Evolutionary conservation across 352 stramenopile genomes (phyloP), one percentile per base, ranked within the genome.

Genomic region (Globisporangium spiculum): DNA sequence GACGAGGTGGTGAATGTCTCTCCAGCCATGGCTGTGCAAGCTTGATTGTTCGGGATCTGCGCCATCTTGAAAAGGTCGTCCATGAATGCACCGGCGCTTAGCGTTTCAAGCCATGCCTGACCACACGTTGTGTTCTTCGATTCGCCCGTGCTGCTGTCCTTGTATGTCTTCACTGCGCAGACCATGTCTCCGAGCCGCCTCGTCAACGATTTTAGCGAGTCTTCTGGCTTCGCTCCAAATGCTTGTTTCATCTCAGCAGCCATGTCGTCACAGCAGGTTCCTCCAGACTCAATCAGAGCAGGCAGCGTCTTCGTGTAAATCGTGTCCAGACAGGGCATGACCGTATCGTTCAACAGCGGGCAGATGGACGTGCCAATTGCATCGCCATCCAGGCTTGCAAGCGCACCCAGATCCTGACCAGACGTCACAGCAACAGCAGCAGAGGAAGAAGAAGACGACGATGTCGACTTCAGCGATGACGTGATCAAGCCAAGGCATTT

Each of bases 251-350:
- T 59, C 38, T 81, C 69, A 22, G 53, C 32, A 8, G 66, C 32
- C 67, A 83, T 75, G 22, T 77, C 76, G 27, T 61, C 58, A 27
- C 74, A 83, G 46, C 76, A 83, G 7, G 62, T 67, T 52, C 67
- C 69, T n/a, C 73, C 71, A 1, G 71, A 67, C 1, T 52, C 30
- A 30, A 83, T 69, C 32, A 83, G 66, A 26, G 76, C 38, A 14
- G 69, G 55, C 27, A 79, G 60, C 18, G 72, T 69, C 36, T 74
- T 67, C 6, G 63, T 68, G 4, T 81, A 59, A 27, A 83, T 60
- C 20, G 68, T 65, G 57, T 77, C 69, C 1, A 81, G 60, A 48
- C 76, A 83, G 7, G 76, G 76, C 20, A 83, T 70, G 7, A 77
- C 27, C 2, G 74, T 81, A 20, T 63, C 60, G 60, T 73, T 79